Evolutionary conservation across 1,139 yeast species (phyloP).

Genomic region (Debaryomyces psychrophilus): DNA sequence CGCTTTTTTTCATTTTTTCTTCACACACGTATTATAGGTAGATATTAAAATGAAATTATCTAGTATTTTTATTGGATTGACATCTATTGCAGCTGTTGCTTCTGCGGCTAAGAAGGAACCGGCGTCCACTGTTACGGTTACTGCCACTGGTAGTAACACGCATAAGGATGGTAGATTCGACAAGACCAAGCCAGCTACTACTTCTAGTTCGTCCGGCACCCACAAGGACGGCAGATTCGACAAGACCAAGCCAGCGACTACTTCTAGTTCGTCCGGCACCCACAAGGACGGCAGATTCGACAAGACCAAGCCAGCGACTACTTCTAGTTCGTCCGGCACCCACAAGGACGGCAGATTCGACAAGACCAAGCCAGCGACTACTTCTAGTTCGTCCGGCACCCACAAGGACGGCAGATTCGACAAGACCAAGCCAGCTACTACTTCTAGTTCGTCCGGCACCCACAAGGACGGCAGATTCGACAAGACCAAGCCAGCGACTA

Average conservation of each 20-base stretch:
- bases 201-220: constrained; percentile 37
- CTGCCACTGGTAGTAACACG: constrained; percentile 29
- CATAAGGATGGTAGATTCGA: constrained; percentile 47
- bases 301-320: constrained; percentile 34
- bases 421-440: constrained; percentile 32
- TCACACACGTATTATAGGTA: not conserved
- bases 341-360: constrained; percentile 49
- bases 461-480: constrained; percentile 46
- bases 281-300: constrained; percentile 49
- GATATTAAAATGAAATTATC: constrained; percentile 25
- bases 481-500: constrained; percentile 32
- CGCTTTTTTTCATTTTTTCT: constrained; percentile 2
- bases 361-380: constrained; percentile 34
- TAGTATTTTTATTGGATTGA: constrained; percentile 24
- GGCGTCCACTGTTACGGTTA: constrained; percentile 21
- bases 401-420: constrained; percentile 46
- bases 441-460: constrained; percentile 41
- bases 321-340: constrained; percentile 42
- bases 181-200: constrained; percentile 36
- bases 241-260: constrained; percentile 40
- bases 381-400: constrained; percentile 41
- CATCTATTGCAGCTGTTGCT: constrained; percentile 25
- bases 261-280: constrained; percentile 41
- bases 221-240: constrained; percentile 53
- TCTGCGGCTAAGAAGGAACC: constrained; percentile 21